These are phyloP conservation scores for Pulveroboletus sp. DNA, from an alignment of 768 basidiomycete species.

Conservation along the genomic window DNA sequence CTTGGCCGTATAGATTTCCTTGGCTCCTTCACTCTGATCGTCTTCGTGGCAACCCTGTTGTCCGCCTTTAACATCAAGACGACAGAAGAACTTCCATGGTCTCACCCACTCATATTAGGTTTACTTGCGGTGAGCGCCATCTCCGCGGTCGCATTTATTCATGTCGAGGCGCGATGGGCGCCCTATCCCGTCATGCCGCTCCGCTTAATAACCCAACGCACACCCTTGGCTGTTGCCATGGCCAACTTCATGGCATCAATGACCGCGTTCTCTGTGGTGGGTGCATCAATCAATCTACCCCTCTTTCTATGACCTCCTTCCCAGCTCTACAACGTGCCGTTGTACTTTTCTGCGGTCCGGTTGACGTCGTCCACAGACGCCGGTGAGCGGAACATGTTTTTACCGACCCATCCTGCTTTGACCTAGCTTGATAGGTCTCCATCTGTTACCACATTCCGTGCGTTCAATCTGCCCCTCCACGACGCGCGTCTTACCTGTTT, in stretches of 20 bases:
- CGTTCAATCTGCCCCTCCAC: conserved; percentile 22
- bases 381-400: conserved; percentile 44
- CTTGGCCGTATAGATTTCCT: conserved; percentile 80
- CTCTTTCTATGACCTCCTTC: conserved; percentile 2
- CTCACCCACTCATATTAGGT: conserved; percentile 66
- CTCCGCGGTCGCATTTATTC: conserved; percentile 59
- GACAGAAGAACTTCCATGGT: conserved; percentile 77
- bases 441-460: conserved; percentile 89
- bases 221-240: conserved; percentile 77
- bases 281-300: conserved; percentile 8
- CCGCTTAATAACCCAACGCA: conserved; percentile 70
- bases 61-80: conserved; percentile 77
- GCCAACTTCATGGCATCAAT: conserved; percentile 77
- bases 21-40: conserved; percentile 79
- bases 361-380: conserved; percentile 65
- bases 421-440: conserved; percentile 54
- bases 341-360: conserved; percentile 87
- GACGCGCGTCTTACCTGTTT: conserved; percentile 14
- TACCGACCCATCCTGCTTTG: not conserved
- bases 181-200: conserved; percentile 91
- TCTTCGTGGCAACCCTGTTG: conserved; percentile 65
- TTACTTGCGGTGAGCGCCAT: conserved; percentile 58
- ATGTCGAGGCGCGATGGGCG: conserved; percentile 77
- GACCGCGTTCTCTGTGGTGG: conserved; percentile 77
- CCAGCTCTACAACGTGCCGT: conserved; percentile 81